Conservation (phyloP, 2,329 filamentous ascomycete species). For the Fusarium sp. region DNA sequence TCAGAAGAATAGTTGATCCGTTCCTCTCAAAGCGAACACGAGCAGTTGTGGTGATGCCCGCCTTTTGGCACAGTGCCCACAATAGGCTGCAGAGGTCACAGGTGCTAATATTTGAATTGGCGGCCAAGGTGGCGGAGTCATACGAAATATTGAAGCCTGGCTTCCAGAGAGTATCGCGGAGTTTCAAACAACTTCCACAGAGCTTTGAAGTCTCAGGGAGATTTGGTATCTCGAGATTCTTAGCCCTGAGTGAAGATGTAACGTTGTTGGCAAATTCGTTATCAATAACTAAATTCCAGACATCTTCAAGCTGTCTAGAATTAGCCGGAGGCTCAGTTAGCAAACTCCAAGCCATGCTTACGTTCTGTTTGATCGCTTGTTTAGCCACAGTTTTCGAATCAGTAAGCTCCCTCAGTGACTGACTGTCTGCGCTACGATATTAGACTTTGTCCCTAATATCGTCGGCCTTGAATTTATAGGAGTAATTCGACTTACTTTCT, state of each 20-base stretch:
- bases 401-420: background rate
- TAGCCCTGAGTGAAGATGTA: background rate
- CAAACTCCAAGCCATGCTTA: background rate
- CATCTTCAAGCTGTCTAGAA: background rate
- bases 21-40: background rate
- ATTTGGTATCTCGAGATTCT: background rate
- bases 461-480: background rate
- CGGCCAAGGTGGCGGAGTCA: background rate
- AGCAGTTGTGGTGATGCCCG: background rate
- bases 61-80: background rate
- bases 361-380: background rate
- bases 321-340: too few relatives aligned
- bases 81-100: background rate
- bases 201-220: background rate
- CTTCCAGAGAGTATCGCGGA: background rate
- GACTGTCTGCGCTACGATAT: background rate
- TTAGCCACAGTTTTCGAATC: background rate
- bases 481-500: background rate
- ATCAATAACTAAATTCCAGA: background rate
- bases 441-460: background rate
- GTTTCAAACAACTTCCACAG: background rate
- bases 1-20: background rate
- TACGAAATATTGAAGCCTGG: background rate
- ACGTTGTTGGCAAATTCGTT: background rate
- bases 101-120: background rate